Base-by-base conservation (phyloP, 306 rosid genomes). In the Gastrolobium bilobum region DNA sequence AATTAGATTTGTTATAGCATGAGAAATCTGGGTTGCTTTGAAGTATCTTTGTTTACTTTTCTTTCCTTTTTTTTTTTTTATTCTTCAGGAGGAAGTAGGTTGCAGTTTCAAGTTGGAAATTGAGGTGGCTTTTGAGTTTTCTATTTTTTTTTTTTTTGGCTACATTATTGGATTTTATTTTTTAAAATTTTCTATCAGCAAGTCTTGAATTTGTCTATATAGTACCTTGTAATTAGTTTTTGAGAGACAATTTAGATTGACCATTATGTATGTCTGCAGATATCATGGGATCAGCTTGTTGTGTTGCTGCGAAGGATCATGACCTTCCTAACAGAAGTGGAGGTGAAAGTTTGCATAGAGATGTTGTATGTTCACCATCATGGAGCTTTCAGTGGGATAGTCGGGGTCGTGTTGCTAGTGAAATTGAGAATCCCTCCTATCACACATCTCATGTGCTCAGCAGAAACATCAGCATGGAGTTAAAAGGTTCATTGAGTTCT, bases 381-480 rank as follows among this genome's bases (percentile, higher is more conserved):
- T 89, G 89, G 89, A 90, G 94, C 73, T 88, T 82, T 72, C 86
- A 50, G 35, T 82, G 88, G 91, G 92, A 91, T 84, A 90, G 84
- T 65, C 86, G 80, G 3, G 87, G 88, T 8, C 89, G 83, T 73
- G 90, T 86, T 85, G 71, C 92, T 4, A 89, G 87, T 66, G 91
- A 91, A 80, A 79, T 73, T 48, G 92, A 89, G 73, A 83, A 85
- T 81, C 74, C 81, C 31, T 82, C 82, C 2, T 84, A 26, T 73
- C 92, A 77, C 64, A 58, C 71, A 9, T 88, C 93, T 73, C 64
- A 61, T 33, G 88, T 81, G 80, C 81, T 79, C 67, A 89, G 93
- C 57, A 81, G 90, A 77, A 91, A 79, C 68, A 80, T 86, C 68
- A 91, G 93, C 87, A 86, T 89, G 93, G 97, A 91, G 81, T 84